Evolutionary conservation across 306 rosid species (phyloP).

Genomic region (Vicia faba): DNA sequence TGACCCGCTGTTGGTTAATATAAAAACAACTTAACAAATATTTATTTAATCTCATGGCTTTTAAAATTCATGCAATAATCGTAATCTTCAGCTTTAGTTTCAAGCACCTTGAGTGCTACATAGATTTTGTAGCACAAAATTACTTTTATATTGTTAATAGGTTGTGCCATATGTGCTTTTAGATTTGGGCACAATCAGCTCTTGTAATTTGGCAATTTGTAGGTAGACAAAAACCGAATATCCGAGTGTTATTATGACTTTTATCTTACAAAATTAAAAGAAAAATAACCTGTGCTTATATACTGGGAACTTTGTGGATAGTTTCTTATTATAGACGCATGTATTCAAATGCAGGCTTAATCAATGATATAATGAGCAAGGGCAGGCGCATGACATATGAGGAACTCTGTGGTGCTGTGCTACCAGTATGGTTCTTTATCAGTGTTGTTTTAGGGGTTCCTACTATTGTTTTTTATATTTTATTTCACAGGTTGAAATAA

Average conservation of each 20-base stretch:
- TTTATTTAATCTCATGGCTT: background rate
- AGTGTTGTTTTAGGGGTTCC: slow-evolving; percentile 26
- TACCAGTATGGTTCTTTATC: slow-evolving; percentile 67
- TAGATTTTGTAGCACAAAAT: background rate
- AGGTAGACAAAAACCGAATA: slow-evolving; percentile 18
- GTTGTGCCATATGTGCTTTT: slow-evolving; percentile 20
- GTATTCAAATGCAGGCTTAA: slow-evolving; percentile 65
- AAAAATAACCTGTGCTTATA: slow-evolving; percentile 16
- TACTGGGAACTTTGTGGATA: slow-evolving; percentile 24
- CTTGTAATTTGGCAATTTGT: slow-evolving; percentile 35
- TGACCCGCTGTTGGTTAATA: background rate
- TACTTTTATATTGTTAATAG: slow-evolving; percentile 13
- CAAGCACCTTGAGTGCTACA: slow-evolving; percentile 12
- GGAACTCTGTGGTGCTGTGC: slow-evolving; percentile 89
- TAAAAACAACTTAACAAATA: slow-evolving; percentile 13
- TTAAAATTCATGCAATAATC: slow-evolving; percentile 12
- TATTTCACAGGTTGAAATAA: background rate
- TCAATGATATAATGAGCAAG: slow-evolving; percentile 93
- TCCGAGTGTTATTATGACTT: background rate
- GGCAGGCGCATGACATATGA: slow-evolving; percentile 91
- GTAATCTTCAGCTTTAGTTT: slow-evolving; percentile 14
- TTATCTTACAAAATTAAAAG: background rate
- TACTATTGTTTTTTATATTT: slow-evolving; percentile 15
- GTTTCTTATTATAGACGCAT: slow-evolving; percentile 36
- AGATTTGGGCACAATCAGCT: slow-evolving; percentile 17